Evolutionary conservation across 495 filamentous ascomycete genomes (phyloP).

Genomic region (Gamarada debralockiae): DNA sequence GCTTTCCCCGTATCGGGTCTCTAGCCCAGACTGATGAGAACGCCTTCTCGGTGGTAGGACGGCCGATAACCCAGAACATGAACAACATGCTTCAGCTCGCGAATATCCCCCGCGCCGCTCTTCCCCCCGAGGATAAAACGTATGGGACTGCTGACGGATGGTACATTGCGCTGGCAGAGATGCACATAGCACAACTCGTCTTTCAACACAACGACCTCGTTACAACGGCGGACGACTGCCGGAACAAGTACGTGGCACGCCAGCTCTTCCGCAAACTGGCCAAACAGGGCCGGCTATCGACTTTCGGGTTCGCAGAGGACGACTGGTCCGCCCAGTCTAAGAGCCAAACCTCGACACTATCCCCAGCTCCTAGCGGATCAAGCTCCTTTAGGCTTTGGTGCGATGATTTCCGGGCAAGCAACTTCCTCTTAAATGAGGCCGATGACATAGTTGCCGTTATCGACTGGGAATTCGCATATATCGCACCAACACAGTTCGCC

Average conservation of each 20-base stretch:
- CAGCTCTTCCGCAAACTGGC: conserved; percentile 31
- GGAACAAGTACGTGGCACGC: conserved; percentile 33
- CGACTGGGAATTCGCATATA: conserved; percentile 42
- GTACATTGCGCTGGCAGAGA: conserved; percentile 35
- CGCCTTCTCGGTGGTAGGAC: conserved; percentile 15
- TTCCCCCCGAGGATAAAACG: conserved; percentile 30
- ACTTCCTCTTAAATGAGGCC: conserved; percentile 23
- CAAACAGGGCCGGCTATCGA: conserved; percentile 25
- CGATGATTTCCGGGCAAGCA: conserved; percentile 26
- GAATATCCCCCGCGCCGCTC: conserved; percentile 18
- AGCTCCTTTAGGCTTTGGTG: conserved; percentile 19
- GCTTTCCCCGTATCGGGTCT: conserved; percentile 35
- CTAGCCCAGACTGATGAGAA: conserved; percentile 17
- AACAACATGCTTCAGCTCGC: conserved; percentile 23
- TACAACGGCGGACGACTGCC: conserved; percentile 30
- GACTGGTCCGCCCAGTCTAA: conserved; percentile 28
- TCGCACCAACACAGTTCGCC: conserved; percentile 35
- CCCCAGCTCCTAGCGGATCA: not conserved
- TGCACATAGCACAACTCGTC: conserved; percentile 36
- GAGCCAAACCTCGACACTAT: not conserved
- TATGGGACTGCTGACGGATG: conserved; percentile 33
- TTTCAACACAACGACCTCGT: conserved; percentile 39
- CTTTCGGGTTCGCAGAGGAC: conserved; percentile 26
- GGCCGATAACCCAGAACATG: conserved; percentile 28
- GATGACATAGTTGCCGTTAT: conserved; percentile 18